Base-by-base conservation (phyloP, 129 eudicot species). In the Chrysanthemum seticuspe region DNA sequence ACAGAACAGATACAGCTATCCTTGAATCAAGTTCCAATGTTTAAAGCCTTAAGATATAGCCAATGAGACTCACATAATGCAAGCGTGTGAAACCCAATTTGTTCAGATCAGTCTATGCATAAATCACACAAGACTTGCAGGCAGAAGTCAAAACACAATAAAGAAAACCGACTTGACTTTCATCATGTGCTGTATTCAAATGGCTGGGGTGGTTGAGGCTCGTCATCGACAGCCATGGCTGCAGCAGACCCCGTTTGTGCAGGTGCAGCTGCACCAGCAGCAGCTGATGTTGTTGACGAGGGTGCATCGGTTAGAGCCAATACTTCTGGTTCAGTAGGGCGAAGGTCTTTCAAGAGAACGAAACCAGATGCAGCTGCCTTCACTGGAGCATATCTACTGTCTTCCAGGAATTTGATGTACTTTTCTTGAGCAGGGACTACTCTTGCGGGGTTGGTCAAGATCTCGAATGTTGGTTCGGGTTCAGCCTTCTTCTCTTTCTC, bases 341-440 rank as follows among this genome's bases (percentile, higher is more conserved):
- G 87, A 29, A 88, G 78, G 86, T 94, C 96, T 70, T 82, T 94
- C 72, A 94, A 68, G 47, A 94, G 93, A 34, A 90, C 91, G 64
- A 94, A 94, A 45, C 99, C 99, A 3, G 99, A 94, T 18, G 93
- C 62, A 29, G 99, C 96, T 29, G 91, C 79, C 69, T 88, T 94
- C 51, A 94, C 89, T 6, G 99, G 97, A 14, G 84, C 79, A 2
- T 94, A 94, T 86, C 97, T 76, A 75, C 97, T 86, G n/a, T 85
- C 97, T 68, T 90, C 91, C 59, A 88, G 67, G 10, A 94, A 94
- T 67, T 86, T 90, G 14, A 94, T 90, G 76, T 60, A 90, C 55
- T 94, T 94, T 79, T 94, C 99, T 55, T 94, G 99, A 16, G 91
- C 91, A 7, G 96, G 99, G 6, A 94, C 96, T 58, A 94, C 99